Conservation (phyloP, 176 grass and related monocot species). For the Carex cristatella region DNA sequence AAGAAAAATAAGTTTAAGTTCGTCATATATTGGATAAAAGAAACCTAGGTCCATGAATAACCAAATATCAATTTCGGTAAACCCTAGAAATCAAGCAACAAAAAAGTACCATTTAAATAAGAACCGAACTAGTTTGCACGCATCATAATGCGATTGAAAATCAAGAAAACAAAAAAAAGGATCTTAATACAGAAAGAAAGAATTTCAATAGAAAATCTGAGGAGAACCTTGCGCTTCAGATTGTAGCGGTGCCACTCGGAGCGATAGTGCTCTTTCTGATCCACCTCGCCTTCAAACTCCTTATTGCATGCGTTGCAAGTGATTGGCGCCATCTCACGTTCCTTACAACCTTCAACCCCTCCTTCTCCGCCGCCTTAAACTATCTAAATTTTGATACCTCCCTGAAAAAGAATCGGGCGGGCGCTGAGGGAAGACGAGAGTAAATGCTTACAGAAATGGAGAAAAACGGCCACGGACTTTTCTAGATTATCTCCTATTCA, state of each 20-base stretch:
- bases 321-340: conserved; percentile 41
- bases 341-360: neutral
- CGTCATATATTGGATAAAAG: neutral
- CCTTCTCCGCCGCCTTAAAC: neutral
- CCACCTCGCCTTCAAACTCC: conserved; percentile 58
- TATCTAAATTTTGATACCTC: neutral
- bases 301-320: conserved; percentile 95
- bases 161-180: neutral
- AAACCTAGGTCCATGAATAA: neutral
- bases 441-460: neutral
- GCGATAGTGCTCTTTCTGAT: conserved; percentile 83
- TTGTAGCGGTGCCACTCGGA: conserved; percentile 99
- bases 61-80: neutral
- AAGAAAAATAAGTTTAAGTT: neutral
- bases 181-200: neutral
- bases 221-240: conserved; percentile 90
- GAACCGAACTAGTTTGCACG: neutral
- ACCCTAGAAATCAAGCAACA: conserved; percentile 21
- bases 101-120: neutral
- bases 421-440: neutral
- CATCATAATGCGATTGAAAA: neutral
- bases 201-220: neutral
- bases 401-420: neutral
- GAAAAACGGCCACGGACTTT: neutral
- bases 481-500: neutral